Percentiles rank a stretch among this genome's conserved stretches.
phyloP scores from a whole-genome alignment of 1,284 basidiomycete genomes.

The Heterobasidion occidentale region DNA sequence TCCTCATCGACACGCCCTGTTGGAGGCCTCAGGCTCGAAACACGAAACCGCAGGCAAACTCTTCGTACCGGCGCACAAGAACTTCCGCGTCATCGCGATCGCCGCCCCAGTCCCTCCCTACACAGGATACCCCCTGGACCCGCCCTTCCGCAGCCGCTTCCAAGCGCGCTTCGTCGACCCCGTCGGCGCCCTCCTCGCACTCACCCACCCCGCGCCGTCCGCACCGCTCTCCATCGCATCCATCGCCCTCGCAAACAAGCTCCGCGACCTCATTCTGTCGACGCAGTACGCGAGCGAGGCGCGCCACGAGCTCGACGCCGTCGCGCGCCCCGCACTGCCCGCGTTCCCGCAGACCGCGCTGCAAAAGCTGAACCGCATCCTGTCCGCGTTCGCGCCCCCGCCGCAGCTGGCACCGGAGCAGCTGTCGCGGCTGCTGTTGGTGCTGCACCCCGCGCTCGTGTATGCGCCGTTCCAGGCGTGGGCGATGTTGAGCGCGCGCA shows the following conservation, averaged over 20 bases:
- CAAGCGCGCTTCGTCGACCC: conserved; percentile 62
- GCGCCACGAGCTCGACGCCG: conserved; percentile 38
- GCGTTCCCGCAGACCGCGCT: conserved; percentile 60
- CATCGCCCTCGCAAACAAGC: conserved; percentile 24
- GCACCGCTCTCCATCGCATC: conserved; percentile 2
- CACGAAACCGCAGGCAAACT: conserved; percentile 19
- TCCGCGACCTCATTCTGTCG: conserved; percentile 48
- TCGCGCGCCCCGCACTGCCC: conserved; percentile 43
- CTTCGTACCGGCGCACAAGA: conserved; percentile 15
- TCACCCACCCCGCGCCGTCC: conserved; percentile 16
- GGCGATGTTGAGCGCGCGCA: conserved; percentile 48
- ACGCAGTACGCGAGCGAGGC: conserved; percentile 56
- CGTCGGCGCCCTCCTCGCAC: conserved; percentile 42
- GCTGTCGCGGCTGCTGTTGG: conserved; percentile 43
- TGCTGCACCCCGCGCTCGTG: conserved; percentile 46
- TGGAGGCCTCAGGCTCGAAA: conserved; percentile 23
- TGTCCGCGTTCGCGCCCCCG: conserved; percentile 41
- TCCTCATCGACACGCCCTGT: conserved; percentile 44
- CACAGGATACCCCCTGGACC: conserved; percentile 57
- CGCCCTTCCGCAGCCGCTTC: conserved; percentile 62
- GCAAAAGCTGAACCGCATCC: conserved; percentile 36
- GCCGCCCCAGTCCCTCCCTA: conserved; percentile 51
- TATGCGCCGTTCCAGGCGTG: conserved; percentile 51
- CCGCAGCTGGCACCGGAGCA: conserved; percentile 31
- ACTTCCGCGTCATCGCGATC: conserved; percentile 19